phyloP scores from a whole-genome alignment of 2,329 filamentous ascomycete species.

The Stachybotrys echinatus region DNA sequence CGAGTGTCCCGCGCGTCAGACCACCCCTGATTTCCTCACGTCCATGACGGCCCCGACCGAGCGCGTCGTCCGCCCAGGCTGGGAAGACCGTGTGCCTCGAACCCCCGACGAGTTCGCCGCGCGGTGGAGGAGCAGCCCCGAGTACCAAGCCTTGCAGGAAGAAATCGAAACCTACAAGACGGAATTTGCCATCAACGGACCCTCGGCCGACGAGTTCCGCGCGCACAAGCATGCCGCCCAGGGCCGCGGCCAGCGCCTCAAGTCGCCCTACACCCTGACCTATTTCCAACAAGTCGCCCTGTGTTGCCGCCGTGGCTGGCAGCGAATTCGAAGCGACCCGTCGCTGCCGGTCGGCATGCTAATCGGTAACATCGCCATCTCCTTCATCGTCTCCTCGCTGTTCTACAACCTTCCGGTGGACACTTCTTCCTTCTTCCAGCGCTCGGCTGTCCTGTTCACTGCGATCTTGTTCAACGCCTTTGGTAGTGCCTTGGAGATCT shows the following conservation, averaged over 20 bases:
- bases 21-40: conserved; percentile 61
- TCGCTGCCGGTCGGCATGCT: conserved; percentile 1
- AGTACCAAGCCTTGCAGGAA: conserved; percentile 9
- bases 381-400: conserved; percentile 45
- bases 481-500: conserved; percentile 27
- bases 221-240: conserved; percentile 18
- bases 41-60: conserved; percentile 38
- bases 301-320: conserved; percentile 34
- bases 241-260: conserved; percentile 31
- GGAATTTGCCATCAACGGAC: conserved; percentile 16
- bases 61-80: conserved; percentile 25
- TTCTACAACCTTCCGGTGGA: conserved; percentile 39
- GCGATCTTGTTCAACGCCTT: conserved; percentile 49
- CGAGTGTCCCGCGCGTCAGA: conserved; percentile 56
- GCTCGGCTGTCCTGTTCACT: conserved; percentile 47
- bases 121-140: conserved; percentile 22
- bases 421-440: conserved; percentile 36
- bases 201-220: conserved; percentile 16
- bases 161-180: conserved; percentile 27
- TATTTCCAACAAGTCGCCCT: conserved; percentile 39
- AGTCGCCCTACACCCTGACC: conserved; percentile 44
- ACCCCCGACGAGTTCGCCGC: conserved; percentile 32
- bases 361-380: conserved; percentile 37
- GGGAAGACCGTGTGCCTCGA: conserved; percentile 24
- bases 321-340: conserved; percentile 29